phyloP scores from a whole-genome alignment of 495 filamentous ascomycete genomes.

The Aspergillus kassunensis region DNA sequence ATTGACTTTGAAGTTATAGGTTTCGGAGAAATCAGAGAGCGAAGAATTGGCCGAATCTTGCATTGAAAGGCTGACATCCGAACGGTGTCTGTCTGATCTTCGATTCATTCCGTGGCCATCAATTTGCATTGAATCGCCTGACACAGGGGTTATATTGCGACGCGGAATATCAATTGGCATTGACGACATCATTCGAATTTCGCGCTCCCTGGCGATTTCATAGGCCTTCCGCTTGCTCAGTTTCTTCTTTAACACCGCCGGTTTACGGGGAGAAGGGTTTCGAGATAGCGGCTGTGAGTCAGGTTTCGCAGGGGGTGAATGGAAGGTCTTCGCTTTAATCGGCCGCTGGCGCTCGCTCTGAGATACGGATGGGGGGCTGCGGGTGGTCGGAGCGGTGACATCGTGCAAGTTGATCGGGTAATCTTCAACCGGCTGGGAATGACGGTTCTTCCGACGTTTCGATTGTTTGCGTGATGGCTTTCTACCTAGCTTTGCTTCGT shows the following conservation, averaged over 20 bases:
- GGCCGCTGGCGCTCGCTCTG: constrained; percentile 17
- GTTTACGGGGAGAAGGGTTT: constrained; percentile 61
- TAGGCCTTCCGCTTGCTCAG: constrained; percentile 74
- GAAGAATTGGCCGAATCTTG: constrained; percentile 71
- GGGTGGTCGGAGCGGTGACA: constrained; percentile 26
- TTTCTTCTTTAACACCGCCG: constrained; percentile 56
- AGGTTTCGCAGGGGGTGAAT: constrained; percentile 36
- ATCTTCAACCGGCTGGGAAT: constrained; percentile 28
- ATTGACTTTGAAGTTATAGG: constrained; percentile 69
- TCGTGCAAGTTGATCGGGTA: constrained; percentile 25
- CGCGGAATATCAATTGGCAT: constrained; percentile 59
- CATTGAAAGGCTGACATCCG: constrained; percentile 68
- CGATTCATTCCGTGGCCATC: constrained; percentile 60
- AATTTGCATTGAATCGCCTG: constrained; percentile 40
- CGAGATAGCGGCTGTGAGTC: constrained; percentile 38
- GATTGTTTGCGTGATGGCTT: constrained; percentile 42
- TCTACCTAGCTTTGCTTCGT: constrained; percentile 22
- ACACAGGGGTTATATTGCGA: constrained; percentile 51
- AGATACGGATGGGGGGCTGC: constrained; percentile 19
- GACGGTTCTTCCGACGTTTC: constrained; percentile 37
- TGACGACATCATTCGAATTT: constrained; percentile 78
- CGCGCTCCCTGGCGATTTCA: constrained; percentile 73
- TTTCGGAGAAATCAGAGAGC: constrained; percentile 65
- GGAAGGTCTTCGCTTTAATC: constrained; percentile 20
- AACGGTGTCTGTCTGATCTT: constrained; percentile 57